phyloP scores from a whole-genome alignment of 176 grass and related monocot genomes.

The Cenchrus purpureus region DNA sequence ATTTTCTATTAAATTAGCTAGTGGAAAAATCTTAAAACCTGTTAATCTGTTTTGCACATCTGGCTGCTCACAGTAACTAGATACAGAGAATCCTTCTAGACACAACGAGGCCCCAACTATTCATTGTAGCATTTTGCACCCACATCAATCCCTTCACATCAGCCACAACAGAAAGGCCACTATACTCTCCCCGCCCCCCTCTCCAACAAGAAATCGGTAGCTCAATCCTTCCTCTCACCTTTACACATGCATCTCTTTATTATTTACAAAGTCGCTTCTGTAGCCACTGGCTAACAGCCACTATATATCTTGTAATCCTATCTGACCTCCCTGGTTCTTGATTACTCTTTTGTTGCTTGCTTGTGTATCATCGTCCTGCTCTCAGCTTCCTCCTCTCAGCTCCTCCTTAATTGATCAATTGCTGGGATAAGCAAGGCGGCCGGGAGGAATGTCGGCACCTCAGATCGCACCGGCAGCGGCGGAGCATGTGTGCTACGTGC shows the following conservation, averaged over 20 bases:
- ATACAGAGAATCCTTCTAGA: conserved; percentile 24
- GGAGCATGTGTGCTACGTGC: conserved; percentile 70
- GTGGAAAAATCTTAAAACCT: no score
- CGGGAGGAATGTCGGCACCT: conserved; percentile 45
- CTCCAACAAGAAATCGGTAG: background rate
- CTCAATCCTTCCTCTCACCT: background rate
- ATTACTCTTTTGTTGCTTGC: conserved; percentile 3
- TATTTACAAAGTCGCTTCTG: conserved; percentile 15
- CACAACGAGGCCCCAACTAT: conserved; percentile 14
- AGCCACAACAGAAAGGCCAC: conserved; percentile 19
- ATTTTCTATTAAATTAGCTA: no score
- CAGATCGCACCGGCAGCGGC: conserved; percentile 44
- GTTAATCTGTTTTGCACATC: background rate
- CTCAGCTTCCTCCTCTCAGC: background rate
- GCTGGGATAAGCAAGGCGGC: background rate
- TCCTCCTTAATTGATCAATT: background rate
- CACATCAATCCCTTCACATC: background rate
- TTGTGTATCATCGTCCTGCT: conserved; percentile 8
- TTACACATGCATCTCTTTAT: conserved; percentile 2
- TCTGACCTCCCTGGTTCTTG: conserved; percentile 30
- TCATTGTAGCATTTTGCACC: conserved; percentile 41
- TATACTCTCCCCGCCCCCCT: background rate
- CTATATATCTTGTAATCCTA: conserved; percentile 32
- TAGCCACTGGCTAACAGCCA: conserved; percentile 3
- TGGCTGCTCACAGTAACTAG: background rate